Evolutionary conservation across 1,139 yeast species (phyloP), one percentile per base, ranked within the genome.

Genomic region (Blastobotrys aristatus): DNA sequence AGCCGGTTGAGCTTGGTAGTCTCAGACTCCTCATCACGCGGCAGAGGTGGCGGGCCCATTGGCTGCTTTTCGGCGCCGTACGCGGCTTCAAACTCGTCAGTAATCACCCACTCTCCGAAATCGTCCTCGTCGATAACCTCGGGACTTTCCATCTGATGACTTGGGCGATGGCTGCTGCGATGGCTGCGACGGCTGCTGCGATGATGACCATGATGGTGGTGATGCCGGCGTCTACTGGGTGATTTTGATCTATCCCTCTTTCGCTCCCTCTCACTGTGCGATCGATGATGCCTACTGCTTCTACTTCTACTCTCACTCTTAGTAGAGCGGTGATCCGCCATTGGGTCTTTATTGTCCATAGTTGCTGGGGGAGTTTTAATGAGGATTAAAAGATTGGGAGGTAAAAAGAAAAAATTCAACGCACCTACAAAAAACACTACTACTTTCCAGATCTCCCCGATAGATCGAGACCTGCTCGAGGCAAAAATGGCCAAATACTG

Each of bases 401-500:
- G n/a, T n/a, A n/a, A n/a, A n/a, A n/a, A n/a, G n/a, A n/a, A n/a
- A n/a, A n/a, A n/a, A n/a, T n/a, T n/a, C n/a, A n/a, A n/a, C n/a
- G n/a, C n/a, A n/a, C n/a, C n/a, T n/a, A n/a, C n/a, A n/a, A n/a
- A n/a, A n/a, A n/a, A n/a, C n/a, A n/a, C n/a, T n/a, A n/a, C n/a
- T n/a, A n/a, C n/a, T n/a, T n/a, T n/a, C n/a, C n/a, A n/a, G n/a
- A n/a, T n/a, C n/a, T n/a, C n/a, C n/a, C n/a, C n/a, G n/a, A n/a
- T n/a, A n/a, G n/a, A n/a, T n/a, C n/a, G n/a, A n/a, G n/a, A n/a
- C n/a, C n/a, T n/a, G n/a, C n/a, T n/a, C n/a, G n/a, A n/a, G n/a
- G n/a, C 31, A n/a, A 21, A 4, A 20, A 70, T 69, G 74, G 67
- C 66, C 5, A 67, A 65, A 45, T 69, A 64, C 49, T 74, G 76